phyloP scores from a whole-genome alignment of 371 early-diverging fungal species.

The Syncephalastrum sp. region DNA sequence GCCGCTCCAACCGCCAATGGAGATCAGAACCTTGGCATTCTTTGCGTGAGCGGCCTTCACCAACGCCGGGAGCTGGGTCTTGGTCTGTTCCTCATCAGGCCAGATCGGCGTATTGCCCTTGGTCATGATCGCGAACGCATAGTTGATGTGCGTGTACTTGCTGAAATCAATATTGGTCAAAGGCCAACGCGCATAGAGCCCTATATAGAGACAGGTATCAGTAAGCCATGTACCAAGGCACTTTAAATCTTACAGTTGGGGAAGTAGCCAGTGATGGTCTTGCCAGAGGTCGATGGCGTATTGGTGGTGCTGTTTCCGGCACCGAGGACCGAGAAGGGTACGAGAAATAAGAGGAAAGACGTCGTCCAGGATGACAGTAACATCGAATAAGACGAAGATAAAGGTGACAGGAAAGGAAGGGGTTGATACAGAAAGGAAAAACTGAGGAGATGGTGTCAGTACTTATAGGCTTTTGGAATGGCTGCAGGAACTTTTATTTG shows the following conservation, averaged over 20 bases:
- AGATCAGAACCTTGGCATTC: constrained; percentile 49
- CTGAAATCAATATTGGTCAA: constrained; percentile 39
- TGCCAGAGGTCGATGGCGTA: constrained; percentile 2
- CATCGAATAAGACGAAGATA: too few species aligned
- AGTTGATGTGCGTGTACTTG: constrained; percentile 64
- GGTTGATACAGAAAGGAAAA: too few species aligned
- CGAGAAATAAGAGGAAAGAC: too few species aligned
- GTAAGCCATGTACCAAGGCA: background rate
- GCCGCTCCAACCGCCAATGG: constrained; percentile 49
- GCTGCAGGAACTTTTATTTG: too few species aligned
- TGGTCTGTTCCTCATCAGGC: constrained; percentile 20
- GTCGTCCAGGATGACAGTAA: too few species aligned
- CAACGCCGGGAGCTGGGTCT: constrained; percentile 29
- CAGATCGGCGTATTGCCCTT: constrained; percentile 29
- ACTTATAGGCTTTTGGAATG: too few species aligned
- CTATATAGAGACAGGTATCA: constrained; percentile 8
- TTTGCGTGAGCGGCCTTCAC: constrained; percentile 49
- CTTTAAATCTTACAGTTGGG: constrained; percentile 32
- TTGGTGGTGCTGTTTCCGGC: too few species aligned
- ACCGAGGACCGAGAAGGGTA: too few species aligned
- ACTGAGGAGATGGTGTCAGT: too few species aligned
- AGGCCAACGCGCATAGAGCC: constrained; percentile 23
- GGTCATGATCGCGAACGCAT: constrained; percentile 47
- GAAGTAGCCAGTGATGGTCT: constrained; percentile 25
- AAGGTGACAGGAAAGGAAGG: too few species aligned